Evolutionary conservation across 106 monocot species (phyloP).

Genomic region (Posidonia australis): DNA sequence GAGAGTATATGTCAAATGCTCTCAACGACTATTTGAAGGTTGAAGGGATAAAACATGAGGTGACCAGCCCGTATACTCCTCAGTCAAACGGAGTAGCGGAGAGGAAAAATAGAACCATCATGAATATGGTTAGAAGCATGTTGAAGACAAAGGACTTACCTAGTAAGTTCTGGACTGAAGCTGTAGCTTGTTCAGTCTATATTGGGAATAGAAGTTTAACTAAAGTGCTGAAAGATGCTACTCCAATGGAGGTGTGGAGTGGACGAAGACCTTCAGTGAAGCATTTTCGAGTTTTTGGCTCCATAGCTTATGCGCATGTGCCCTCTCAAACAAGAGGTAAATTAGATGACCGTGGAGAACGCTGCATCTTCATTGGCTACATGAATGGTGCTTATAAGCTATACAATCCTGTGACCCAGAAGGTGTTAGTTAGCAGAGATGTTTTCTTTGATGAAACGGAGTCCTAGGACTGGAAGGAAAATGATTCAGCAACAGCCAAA

Average conservation of each 20-base stretch:
- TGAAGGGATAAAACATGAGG: not conserved
- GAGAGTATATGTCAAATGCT: not conserved
- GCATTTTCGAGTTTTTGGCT: not conserved
- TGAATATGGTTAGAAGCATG: no score
- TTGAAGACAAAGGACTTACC: not conserved
- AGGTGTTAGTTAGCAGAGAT: not conserved
- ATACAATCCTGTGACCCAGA: not conserved
- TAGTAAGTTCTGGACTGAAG: slow-evolving; percentile 3
- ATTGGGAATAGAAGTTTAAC: not conserved
- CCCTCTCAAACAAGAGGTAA: not conserved
- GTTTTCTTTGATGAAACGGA: slow-evolving; percentile 1
- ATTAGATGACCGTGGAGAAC: not conserved
- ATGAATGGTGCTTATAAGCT: not conserved
- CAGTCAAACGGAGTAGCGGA: slow-evolving; percentile 5
- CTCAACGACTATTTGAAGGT: not conserved
- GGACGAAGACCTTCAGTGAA: not conserved
- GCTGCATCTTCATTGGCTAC: not conserved
- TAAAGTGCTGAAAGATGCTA: not conserved
- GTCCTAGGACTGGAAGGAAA: not conserved
- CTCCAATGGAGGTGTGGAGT: not conserved
- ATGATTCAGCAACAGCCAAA: no score
- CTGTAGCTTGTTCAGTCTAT: not conserved
- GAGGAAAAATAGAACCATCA: slow-evolving; percentile 1
- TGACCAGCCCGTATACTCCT: not conserved
- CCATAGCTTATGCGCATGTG: not conserved